Conservation (phyloP, 1,139 yeast species). For the Kodamaea alishanica region DNA sequence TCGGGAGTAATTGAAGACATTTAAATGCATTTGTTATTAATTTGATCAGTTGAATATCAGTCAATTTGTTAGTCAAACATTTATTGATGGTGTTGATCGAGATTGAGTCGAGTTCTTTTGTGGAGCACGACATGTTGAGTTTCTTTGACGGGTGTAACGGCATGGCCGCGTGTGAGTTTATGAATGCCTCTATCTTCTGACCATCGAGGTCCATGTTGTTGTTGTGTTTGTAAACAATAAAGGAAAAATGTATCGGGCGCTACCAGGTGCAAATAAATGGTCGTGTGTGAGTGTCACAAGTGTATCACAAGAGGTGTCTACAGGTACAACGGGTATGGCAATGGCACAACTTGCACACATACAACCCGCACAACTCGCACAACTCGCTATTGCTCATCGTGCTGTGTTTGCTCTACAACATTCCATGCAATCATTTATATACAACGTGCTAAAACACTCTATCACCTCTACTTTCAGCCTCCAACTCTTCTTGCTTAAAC, state of each 20-base stretch:
- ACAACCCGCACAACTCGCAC: not conserved
- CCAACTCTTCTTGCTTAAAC: conserved; percentile 22
- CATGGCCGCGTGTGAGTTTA: not conserved
- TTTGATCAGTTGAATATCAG: conserved; percentile 5
- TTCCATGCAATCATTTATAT: not conserved
- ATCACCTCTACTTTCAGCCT: conserved; percentile 21
- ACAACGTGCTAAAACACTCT: conserved; percentile 15
- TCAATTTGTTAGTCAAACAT: conserved; percentile 3
- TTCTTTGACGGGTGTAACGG: conserved; percentile 1
- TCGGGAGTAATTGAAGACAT: conserved; percentile 16
- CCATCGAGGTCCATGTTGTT: conserved; percentile 6
- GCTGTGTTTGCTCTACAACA: not conserved
- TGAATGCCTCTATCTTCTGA: conserved; percentile 1
- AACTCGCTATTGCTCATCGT: not conserved
- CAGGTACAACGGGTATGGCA: too few relatives aligned
- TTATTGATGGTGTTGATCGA: conserved; percentile 10
- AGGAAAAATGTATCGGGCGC: not conserved
- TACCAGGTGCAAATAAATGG: too few relatives aligned
- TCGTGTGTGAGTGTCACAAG: too few relatives aligned
- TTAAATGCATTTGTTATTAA: conserved; percentile 17
- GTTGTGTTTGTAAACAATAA: conserved; percentile 1
- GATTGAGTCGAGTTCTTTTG: conserved; percentile 11
- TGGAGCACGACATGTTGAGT: not conserved
- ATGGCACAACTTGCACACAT: not conserved
- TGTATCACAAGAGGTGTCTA: too few relatives aligned